Percentiles rank a stretch among this genome's conserved stretches.
These are phyloP conservation scores for Trichoderma pleuroti DNA, from an alignment of 2,329 filamentous ascomycete species.

Conservation along the genomic window DNA sequence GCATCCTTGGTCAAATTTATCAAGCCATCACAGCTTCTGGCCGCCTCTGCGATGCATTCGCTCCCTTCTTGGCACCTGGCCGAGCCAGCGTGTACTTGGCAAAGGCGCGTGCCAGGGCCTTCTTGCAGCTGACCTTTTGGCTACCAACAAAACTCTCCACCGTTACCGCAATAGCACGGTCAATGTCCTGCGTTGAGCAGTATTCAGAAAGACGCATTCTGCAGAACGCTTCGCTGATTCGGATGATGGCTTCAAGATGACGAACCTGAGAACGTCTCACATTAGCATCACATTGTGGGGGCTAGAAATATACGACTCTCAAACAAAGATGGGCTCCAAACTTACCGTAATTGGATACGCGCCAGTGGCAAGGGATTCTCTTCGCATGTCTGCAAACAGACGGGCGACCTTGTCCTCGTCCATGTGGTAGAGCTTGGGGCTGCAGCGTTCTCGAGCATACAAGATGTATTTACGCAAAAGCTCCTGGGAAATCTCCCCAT, in stretches of 20 bases:
- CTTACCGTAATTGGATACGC: constrained; percentile 97
- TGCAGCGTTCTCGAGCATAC: constrained; percentile 84
- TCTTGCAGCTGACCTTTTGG: constrained; percentile 97
- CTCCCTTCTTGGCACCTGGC: constrained; percentile 38
- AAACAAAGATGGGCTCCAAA: constrained; percentile 21
- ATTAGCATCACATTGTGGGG: not conserved
- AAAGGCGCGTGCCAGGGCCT: constrained; percentile 88
- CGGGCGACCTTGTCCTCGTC: constrained; percentile 95
- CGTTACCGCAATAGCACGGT: constrained; percentile 93
- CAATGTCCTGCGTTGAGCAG: constrained; percentile 84
- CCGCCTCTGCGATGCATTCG: constrained; percentile 28
- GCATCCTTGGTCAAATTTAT: not conserved
- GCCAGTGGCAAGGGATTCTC: constrained; percentile 87
- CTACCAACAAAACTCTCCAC: constrained; percentile 94
- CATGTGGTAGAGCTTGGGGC: constrained; percentile 92
- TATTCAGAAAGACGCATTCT: constrained; percentile 98
- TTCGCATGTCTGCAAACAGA: constrained; percentile 92
- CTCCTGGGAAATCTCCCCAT: constrained; percentile 80
- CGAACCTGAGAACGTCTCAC: constrained; percentile 62
- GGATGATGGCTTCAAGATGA: constrained; percentile 96
- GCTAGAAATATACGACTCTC: not conserved
- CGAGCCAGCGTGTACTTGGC: constrained; percentile 78
- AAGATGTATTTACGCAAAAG: constrained; percentile 94
- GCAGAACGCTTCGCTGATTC: constrained; percentile 89
- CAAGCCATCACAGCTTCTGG: constrained; percentile 31